Base-by-base conservation (phyloP, 768 basidiomycete species). In the Nevesoporus exiguus region DNA sequence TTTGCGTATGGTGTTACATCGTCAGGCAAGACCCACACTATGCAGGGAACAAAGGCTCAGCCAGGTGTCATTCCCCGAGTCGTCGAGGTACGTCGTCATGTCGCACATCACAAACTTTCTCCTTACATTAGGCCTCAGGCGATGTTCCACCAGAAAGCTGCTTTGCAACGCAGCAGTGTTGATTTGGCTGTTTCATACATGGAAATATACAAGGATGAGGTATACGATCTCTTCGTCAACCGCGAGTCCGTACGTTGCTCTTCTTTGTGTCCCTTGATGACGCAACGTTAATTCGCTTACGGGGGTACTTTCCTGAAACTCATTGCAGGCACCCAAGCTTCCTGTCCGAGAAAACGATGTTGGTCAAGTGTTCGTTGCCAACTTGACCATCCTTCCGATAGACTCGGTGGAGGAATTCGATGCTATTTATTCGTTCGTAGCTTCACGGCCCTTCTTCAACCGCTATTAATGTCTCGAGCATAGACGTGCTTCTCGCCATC, bases 1-100 rank as follows among this genome's bases (percentile, higher is more conserved):
- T 93, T 94, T 59, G 89, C 90, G 1, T 94, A 94, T 70, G 93
- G 93, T 7, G 91, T 93, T 13, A 94, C 91, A 10, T 92, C 90
- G 2, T 91, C 88, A 6, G 93, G 92, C 17, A 94, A 93, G 75
- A 95, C 92, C 0, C 83, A 93, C 68, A 96, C 93, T 0, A 95
- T 96, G 90, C 92, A 94, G 72, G 93, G 93, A 34, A 83, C 78
- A 7, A 77, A 71, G 34, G 45, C 75, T 1, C 78, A 89, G 30
- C 89, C 88, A n/a, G 93, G 93, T 1, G 85, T 95, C 51, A 94
- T 94, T 59, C 90, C 90, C 22, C 79, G 90, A 25, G 83, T 85
- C 7, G 84, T 94, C n/a, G 71, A 81, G 66, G 90, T 86, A 56
- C 44, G 80, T 62, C 36, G 25, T 46, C n/a, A 37, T 33, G 34